Conservation (phyloP, 2,329 filamentous ascomycete species). For the Diaporthe eres region DNA sequence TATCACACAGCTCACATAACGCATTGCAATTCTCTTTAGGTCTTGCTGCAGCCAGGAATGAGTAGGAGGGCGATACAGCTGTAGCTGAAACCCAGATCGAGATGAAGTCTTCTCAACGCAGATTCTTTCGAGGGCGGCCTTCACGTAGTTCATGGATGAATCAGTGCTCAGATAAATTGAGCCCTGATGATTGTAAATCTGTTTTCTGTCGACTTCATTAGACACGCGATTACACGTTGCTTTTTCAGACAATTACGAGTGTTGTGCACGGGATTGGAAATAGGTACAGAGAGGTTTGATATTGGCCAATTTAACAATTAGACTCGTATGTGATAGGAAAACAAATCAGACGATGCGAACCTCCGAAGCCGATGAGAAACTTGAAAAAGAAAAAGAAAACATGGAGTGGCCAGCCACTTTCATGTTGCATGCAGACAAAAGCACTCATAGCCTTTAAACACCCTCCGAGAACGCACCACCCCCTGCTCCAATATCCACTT, state of each 20-base stretch:
- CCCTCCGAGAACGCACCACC: conserved; percentile 38
- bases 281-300: background rate
- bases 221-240: background rate
- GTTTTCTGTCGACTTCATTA: too few species aligned
- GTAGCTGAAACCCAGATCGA: background rate
- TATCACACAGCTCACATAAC: too few species aligned
- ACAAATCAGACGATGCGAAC: background rate
- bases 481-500: conserved; percentile 57
- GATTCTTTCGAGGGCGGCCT: background rate
- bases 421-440: background rate
- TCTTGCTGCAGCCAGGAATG: background rate
- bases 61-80: background rate
- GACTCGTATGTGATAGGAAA: background rate
- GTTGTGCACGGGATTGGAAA: background rate
- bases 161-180: background rate
- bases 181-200: too few species aligned
- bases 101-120: background rate
- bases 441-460: conserved; percentile 9
- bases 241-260: background rate
- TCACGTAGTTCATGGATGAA: background rate
- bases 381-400: background rate
- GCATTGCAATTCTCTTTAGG: background rate
- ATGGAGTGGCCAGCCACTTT: background rate
- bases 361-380: background rate
- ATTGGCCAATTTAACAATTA: background rate